Base-by-base conservation (phyloP, 805 yeast species). In the Schizosaccharomyces cryophilus region DNA sequence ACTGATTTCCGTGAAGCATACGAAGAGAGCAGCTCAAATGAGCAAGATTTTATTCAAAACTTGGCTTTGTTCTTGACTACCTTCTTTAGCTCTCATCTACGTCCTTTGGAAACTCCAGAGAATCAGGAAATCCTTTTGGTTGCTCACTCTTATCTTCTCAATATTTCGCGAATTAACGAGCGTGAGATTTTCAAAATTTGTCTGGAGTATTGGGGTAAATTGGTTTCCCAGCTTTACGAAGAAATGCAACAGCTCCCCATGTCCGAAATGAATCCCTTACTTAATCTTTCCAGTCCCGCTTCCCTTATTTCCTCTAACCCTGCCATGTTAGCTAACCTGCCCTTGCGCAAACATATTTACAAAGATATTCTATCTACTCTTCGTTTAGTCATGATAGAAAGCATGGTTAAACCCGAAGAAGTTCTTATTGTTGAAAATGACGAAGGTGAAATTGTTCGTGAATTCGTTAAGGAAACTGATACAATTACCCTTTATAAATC, bases 391-490 rank as follows among this genome's bases (percentile, higher is more conserved):
- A 84, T 93, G 69, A 93, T 93, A 68, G 97, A 89, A 73, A 85
- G 85, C 68, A 93, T 93, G 98, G 98, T 87, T 1, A 82, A 95
- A 71, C 99, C 99, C 2, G 98, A 93, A 72, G 99, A 93, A 74
- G 98, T 93, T 61, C 77, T 93, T 62, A 81, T 93, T 74, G 96
- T 89, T 60, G 97, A 93, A 72, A 90, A 90, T 70, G 99, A 93
- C 73, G 99, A 93, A 74, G 98, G 98, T 67, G 98, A 93, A 74
- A 90, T 93, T 71, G 98, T 93, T 56, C 81, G 99, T 69, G 97
- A 90, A 69, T 89, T 90, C 65, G 96, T 90, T 62, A 87, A 87
- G 69, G 99, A 93, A 73, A 84, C 93, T 70, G 99, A 93, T 71
- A 93, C 99, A 11, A 93, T 93, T 68, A 95, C 88, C 66, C 77